Conservation (phyloP, 2,329 filamentous ascomycete genomes). For the Colletotrichum limetticola region DNA sequence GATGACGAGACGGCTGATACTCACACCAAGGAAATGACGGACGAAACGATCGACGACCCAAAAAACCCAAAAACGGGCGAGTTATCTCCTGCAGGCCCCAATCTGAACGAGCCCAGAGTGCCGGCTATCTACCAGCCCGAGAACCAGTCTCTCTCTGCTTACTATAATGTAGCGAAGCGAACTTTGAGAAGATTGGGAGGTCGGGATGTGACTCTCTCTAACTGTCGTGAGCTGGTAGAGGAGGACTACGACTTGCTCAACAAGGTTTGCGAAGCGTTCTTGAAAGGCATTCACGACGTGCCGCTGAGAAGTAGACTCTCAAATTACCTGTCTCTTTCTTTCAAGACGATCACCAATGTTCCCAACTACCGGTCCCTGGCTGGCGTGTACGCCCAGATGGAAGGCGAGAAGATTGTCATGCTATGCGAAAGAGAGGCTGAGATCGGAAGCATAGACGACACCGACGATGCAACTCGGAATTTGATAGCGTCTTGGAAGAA, state of each 20-base stretch:
- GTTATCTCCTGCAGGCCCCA: neutral
- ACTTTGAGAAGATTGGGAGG: conserved; percentile 59
- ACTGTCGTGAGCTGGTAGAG: conserved; percentile 52
- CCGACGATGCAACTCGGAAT: conserved; percentile 49
- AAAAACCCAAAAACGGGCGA: neutral
- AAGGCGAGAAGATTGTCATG: conserved; percentile 65
- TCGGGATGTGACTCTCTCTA: conserved; percentile 62
- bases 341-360: conserved; percentile 40
- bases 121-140: conserved; percentile 52
- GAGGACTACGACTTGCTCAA: conserved; percentile 62
- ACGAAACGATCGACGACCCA: conserved; percentile 12
- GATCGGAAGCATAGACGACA: conserved; percentile 47
- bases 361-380: conserved; percentile 58
- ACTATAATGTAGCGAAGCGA: conserved; percentile 61
- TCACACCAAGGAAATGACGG: conserved; percentile 5
- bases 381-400: conserved; percentile 64
- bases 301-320: conserved; percentile 57
- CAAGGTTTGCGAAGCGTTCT: conserved; percentile 63
- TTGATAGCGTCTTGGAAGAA: conserved; percentile 58
- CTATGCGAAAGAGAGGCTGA: conserved; percentile 53
- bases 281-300: conserved; percentile 62
- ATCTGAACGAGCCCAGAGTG: neutral
- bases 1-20: conserved; percentile 37
- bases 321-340: conserved; percentile 58
- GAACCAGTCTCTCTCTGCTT: conserved; percentile 55